Base-by-base conservation (phyloP, 768 basidiomycete species). In the Chalciporus piperatus region DNA sequence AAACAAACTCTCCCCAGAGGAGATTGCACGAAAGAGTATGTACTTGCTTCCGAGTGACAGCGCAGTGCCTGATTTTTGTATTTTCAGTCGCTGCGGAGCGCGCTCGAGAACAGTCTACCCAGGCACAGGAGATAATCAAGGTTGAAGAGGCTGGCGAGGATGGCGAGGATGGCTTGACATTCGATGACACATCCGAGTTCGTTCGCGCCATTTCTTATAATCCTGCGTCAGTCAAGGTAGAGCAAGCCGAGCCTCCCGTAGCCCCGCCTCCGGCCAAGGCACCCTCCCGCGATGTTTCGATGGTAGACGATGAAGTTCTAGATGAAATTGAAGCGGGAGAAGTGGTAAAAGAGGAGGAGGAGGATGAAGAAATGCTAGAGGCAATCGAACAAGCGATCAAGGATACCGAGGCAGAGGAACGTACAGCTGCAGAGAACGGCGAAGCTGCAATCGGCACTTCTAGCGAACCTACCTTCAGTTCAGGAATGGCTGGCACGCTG, bases 111-210 rank as follows among this genome's bases (percentile, higher is more conserved):
- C 80, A 80, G 43, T 74, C 74, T 8, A 65, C 67, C 12, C 64
- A 63, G 33, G 61, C 66, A 11, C 69, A 68, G 25, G 71, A 75
- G 23, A 63, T 63, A 6, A 70, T 79, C 52, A 78, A 80, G 41
- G 68, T 74, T 13, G 81, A 79, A 59, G 78, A 74, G 32, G 73
- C 60, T 5, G 80, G 76, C 20, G 75, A 70, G 3, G 69, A 71
- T 17, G 45, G 49, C 10, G 52, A 60, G 27, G 54, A 59, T 13
- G 88, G 87, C 19, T 74, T 98, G 28, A 89, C 88, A 0, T 93
- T 99, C 56, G 95, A 98, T 63, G 95, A 98, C 59, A 98, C 96
- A 0, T 92, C 93, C 1, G 96, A 98, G 67, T 99, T 99, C 58
- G 91, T 98, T 37, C 84, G 94, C 16, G 85, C 84, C 14, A 89